These are phyloP conservation scores for Castanea sativa DNA, from an alignment of 306 rosid genomes.

Conservation along the genomic window DNA sequence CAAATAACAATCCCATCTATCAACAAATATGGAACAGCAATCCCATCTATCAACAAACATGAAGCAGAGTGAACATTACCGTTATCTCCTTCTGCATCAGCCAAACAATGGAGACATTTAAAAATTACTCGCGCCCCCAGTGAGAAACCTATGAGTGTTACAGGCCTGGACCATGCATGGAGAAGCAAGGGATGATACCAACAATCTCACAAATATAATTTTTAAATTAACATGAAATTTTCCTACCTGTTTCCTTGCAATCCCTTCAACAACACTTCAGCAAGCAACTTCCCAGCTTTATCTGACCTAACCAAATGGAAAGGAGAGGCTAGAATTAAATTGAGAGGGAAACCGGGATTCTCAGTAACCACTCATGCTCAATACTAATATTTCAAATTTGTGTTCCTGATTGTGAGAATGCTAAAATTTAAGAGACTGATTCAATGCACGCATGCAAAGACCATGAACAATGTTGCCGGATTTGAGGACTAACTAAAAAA, in stretches of 20 bases:
- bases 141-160: slow-evolving; percentile 62
- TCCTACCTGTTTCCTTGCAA: slow-evolving; percentile 66
- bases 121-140: slow-evolving; percentile 67
- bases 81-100: slow-evolving; percentile 44
- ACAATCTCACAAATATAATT: slow-evolving; percentile 7
- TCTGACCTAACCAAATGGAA: slow-evolving; percentile 50
- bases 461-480: background rate
- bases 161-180: slow-evolving; percentile 59
- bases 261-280: slow-evolving; percentile 53
- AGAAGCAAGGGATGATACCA: slow-evolving; percentile 22
- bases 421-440: background rate
- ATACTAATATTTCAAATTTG: slow-evolving; percentile 2
- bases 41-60: slow-evolving; percentile 5
- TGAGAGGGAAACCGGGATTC: slow-evolving; percentile 1
- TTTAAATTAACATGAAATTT: slow-evolving; percentile 27
- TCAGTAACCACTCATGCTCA: background rate
- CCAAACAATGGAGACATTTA: slow-evolving; percentile 60
- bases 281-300: slow-evolving; percentile 68
- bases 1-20: slow-evolving; percentile 4
- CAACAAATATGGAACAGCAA: slow-evolving; percentile 18
- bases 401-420: background rate
- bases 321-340: slow-evolving; percentile 7
- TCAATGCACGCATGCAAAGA: background rate
- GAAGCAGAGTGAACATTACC: slow-evolving; percentile 37
- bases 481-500: background rate